Conservation (phyloP, 75 land plant species). For the Cunninghamia lanceolata region DNA sequence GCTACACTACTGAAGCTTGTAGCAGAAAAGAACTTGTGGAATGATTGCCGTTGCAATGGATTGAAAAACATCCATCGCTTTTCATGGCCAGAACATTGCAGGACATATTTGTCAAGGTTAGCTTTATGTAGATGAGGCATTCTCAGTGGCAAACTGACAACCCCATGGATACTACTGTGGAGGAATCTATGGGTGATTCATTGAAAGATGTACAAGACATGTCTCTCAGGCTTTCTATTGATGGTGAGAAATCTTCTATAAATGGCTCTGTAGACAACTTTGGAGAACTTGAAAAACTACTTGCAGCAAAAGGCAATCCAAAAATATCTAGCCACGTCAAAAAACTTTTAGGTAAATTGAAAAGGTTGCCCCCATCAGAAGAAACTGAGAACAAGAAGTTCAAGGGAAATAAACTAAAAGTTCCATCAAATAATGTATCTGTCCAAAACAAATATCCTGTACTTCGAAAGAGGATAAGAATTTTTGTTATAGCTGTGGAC, state of each 20-base stretch:
- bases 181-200: conserved; percentile 74
- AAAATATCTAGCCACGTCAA: conserved; percentile 51
- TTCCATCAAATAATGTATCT: too few species aligned
- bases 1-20: too few species aligned
- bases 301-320: conserved; percentile 19
- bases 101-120: conserved; percentile 63
- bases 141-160: conserved; percentile 91
- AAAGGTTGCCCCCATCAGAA: too few species aligned
- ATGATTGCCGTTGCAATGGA: conserved; percentile 56
- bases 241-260: conserved; percentile 56
- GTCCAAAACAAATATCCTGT: too few species aligned
- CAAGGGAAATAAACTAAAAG: too few species aligned
- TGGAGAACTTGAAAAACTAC: too few species aligned
- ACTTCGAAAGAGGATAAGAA: too few species aligned
- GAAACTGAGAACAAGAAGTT: too few species aligned
- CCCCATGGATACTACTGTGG: conserved; percentile 42
- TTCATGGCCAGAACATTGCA: conserved; percentile 83
- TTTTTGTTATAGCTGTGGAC: conserved; percentile 76
- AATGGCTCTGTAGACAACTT: conserved; percentile 36
- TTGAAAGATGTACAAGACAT: conserved; percentile 79
- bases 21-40: conserved; percentile 58
- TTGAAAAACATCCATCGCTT: conserved; percentile 58
- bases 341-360: conserved; percentile 31
- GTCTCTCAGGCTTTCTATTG: conserved; percentile 73
- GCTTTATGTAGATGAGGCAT: conserved; percentile 83